Percentiles rank a stretch among this genome's conserved stretches.
These are phyloP conservation scores for Mrakia gelida DNA, from an alignment of 768 basidiomycete genomes.

Conservation along the genomic window DNA sequence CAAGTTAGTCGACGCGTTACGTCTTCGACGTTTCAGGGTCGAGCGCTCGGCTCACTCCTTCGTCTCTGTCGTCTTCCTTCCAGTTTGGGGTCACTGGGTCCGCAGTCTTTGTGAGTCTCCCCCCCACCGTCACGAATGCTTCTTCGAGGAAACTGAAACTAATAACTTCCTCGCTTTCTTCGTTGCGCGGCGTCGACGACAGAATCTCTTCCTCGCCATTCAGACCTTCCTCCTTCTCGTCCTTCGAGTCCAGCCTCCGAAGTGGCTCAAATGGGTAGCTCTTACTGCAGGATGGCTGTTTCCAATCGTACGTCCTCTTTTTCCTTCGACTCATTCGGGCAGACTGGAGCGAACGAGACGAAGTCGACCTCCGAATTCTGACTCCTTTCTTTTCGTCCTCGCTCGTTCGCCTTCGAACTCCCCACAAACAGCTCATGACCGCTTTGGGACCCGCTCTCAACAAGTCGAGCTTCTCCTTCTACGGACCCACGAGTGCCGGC, in stretches of 20 bases:
- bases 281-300: slow-evolving; percentile 1
- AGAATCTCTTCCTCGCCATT: slow-evolving; percentile 1
- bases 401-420: no score
- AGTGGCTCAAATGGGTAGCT: not conserved
- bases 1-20: not conserved
- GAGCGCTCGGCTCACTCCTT: not conserved
- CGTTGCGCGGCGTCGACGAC: no score
- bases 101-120: not conserved
- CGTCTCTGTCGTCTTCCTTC: not conserved
- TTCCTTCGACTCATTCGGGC: no score
- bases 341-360: no score
- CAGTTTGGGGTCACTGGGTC: slow-evolving; percentile 2
- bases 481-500: not conserved
- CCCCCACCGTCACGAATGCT: no score
- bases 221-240: slow-evolving; percentile 7
- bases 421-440: not conserved
- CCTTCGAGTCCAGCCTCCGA: not conserved
- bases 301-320: not conserved
- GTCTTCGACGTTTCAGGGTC: not conserved
- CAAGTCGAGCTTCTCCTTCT: not conserved
- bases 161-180: not conserved
- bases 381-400: no score
- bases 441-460: not conserved
- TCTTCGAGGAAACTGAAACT: not conserved
- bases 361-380: not conserved